Evolutionary conservation across 768 basidiomycete species (phyloP), one percentile per base, ranked within the genome.

Genomic region (Obba rivulosa): DNA sequence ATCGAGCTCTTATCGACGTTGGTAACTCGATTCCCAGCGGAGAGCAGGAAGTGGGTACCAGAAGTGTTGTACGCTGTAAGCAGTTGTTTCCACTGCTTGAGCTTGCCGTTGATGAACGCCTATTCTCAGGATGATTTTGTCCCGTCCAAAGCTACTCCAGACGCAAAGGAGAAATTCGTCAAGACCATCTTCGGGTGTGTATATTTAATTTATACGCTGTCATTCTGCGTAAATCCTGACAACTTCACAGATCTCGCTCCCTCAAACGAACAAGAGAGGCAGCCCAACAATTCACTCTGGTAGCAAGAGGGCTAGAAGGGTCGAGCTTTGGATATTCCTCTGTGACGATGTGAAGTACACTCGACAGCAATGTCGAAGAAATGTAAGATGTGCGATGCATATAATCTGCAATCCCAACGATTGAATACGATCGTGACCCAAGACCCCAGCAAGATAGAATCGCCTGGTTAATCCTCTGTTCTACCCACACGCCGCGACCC

Each of bases 251-350:
- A 22, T 81, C 88, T 31, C 76, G 87, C 36, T 86, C 86, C 16
- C 68, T 81, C 2, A 85, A 83, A 61, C 76, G 74, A 55, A 90
- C 83, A 31, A 72, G 86, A 53, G 91, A 92, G 34, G 91, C 92
- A 0, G 83, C 90, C 10, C 83, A 92, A 55, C 88, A 94, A 53
- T 93, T 95, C 64, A 85, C 85, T 1, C 73, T 95, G 0, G 77
- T 95, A 17, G 85, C 90, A 10, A 69, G 92, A 59, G 92, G 92
- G 2, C 65, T 93, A 48, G 89, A 90, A 56, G 88, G 86, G 8
- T 85, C 90, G 8, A 83, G 79, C 51, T 94, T 93, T 64, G 92
- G 92, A 8, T 91, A 87, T 63, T 81, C 89, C 2, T 81, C 63
- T 2, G 53, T 54, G 5, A 48, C 57, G 18, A 58, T 64, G 59